phyloP scores from a whole-genome alignment of 805 yeast species.

The Yamadazyma olivae region DNA sequence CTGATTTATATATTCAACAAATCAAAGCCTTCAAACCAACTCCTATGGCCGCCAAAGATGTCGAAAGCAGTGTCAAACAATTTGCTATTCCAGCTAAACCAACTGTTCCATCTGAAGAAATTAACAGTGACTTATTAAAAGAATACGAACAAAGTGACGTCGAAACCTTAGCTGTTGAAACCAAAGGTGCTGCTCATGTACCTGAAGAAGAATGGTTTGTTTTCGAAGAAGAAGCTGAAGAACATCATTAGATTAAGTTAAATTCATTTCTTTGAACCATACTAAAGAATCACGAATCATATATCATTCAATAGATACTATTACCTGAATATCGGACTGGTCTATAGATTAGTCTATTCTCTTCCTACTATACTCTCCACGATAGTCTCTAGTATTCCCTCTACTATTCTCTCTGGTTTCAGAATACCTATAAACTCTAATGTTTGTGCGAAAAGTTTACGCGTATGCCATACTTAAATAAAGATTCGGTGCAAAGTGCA shows the following conservation, averaged over 20 bases:
- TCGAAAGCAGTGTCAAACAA: conserved; percentile 74
- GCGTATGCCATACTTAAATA: conserved; percentile 16
- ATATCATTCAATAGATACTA: too few relatives aligned
- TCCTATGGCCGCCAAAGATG: conserved; percentile 66
- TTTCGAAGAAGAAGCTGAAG: conserved; percentile 56
- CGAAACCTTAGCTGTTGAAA: conserved; percentile 37
- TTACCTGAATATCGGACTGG: too few relatives aligned
- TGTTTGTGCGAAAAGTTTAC: neutral
- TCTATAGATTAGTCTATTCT: too few relatives aligned
- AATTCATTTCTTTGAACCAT: neutral
- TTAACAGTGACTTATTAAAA: conserved; percentile 62
- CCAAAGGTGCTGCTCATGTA: conserved; percentile 41
- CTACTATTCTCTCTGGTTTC: too few relatives aligned
- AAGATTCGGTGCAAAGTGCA: conserved; percentile 33
- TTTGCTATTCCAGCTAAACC: conserved; percentile 86
- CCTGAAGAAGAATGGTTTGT: conserved; percentile 80
- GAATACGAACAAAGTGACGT: conserved; percentile 71
- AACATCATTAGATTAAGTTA: conserved; percentile 29
- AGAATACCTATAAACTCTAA: too few relatives aligned
- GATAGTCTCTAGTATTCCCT: too few relatives aligned
- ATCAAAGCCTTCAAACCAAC: conserved; percentile 87
- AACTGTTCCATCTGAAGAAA: conserved; percentile 66
- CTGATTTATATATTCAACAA: conserved; percentile 85
- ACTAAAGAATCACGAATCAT: neutral
- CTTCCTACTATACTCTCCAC: too few relatives aligned